Evolutionary conservation across 257 asterid species (phyloP), one percentile per base, ranked within the genome.

Genomic region (Solanum peruvianum): DNA sequence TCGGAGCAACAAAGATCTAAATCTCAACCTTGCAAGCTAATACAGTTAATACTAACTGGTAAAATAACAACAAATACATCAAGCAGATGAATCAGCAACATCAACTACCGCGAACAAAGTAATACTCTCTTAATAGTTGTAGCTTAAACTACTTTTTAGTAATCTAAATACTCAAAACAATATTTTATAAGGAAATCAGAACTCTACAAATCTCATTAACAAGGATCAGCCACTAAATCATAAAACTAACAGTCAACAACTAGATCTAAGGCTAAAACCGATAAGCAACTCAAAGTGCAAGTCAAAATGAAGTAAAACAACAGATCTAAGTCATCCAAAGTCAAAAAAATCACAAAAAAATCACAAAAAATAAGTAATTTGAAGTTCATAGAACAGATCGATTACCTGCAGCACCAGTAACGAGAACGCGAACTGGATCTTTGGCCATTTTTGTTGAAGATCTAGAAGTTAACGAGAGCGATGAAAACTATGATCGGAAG

Each of bases 401-500:
- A 47, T 42, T 82, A 95, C 98, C 98, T 35, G 98, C 98, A 41
- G 98, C 98, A 52, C 98, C 98, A 88, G 98, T 94, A 86, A 95
- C 98, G 88, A 95, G 98, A 76, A 95, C 98, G 16, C 98, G 95
- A 58, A 92, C 91, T 88, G 98, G 98, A 35, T 93, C 96, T 37
- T 95, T 94, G 3, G 98, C 96, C 98, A 95, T 95, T 84, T 18
- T 85, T 18, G 16, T 49, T 45, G 69, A 47, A 29, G 85, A 80
- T 80, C 69, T 80, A 80, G 27, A 80, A 29, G 44, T 16, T 49
- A 16, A 21, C 67, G 7, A 11, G 27, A 45, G 66, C 83, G 37
- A 76, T 14, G 84, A 78, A 27, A 49, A 16, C 44, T 16, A 47
- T 49, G 69, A 80, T 27, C 83, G 52, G 52, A 11, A 37, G 45